Evolutionary conservation across 2,329 filamentous ascomycete species (phyloP).

Genomic region (Thelonectria rubi): DNA sequence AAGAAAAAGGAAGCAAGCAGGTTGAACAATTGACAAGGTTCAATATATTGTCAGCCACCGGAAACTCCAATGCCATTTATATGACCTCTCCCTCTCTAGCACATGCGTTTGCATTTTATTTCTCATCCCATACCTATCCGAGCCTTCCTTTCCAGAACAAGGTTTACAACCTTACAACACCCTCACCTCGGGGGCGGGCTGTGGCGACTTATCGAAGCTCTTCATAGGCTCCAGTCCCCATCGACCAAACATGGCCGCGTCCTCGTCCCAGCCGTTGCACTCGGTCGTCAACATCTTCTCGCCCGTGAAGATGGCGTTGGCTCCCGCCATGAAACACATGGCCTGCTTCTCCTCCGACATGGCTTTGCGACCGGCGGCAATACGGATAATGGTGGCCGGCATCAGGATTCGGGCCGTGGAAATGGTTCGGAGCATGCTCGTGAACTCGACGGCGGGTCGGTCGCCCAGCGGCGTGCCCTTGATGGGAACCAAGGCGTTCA

Average conservation of each 20-base stretch:
- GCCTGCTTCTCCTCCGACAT: slow-evolving; percentile 91
- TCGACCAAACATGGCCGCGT: slow-evolving; percentile 81
- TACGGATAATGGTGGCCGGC: slow-evolving; percentile 84
- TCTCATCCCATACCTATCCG: background rate
- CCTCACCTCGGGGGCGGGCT: slow-evolving; percentile 38
- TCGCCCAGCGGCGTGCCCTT: slow-evolving; percentile 88
- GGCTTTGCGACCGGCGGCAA: slow-evolving; percentile 84
- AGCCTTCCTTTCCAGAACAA: background rate
- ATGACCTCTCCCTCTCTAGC: background rate
- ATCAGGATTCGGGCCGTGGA: slow-evolving; percentile 85
- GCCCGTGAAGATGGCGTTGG: slow-evolving; percentile 93
- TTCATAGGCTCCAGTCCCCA: slow-evolving; percentile 87
- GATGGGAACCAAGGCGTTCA: slow-evolving; percentile 91
- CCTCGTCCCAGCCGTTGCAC: slow-evolving; percentile 91
- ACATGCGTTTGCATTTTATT: slow-evolving; percentile 6
- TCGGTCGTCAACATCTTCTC: slow-evolving; percentile 96
- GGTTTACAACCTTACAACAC: slow-evolving; percentile 31
- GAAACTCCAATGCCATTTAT: slow-evolving; percentile 8
- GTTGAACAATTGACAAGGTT: background rate
- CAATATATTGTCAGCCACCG: background rate
- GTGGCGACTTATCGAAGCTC: slow-evolving; percentile 53
- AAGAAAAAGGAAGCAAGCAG: background rate
- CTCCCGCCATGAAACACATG: slow-evolving; percentile 88
- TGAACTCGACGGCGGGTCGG: slow-evolving; percentile 76
- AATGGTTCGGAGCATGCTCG: slow-evolving; percentile 82